These are phyloP conservation scores for Chalciporus sphaerocephalus DNA, from an alignment of 768 basidiomycete genomes.

Conservation along the genomic window DNA sequence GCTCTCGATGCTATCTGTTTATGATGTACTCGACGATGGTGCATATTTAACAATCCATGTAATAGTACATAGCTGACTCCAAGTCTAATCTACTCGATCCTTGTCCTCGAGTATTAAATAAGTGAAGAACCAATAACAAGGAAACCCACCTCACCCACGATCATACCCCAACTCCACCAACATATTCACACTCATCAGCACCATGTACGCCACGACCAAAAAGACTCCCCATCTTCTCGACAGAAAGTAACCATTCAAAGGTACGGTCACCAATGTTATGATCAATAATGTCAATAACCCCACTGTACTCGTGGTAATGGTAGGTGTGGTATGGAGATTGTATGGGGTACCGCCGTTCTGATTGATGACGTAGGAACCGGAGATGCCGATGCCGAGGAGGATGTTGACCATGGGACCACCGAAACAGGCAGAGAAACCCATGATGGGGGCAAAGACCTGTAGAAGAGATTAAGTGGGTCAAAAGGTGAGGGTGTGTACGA, in stretches of 20 bases:
- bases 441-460: conserved; percentile 81
- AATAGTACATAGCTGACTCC: too few relatives aligned
- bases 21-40: too few relatives aligned
- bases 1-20: too few relatives aligned
- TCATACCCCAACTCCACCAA: conserved; percentile 58
- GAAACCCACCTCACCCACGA: neutral
- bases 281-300: conserved; percentile 77
- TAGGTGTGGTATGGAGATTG: conserved; percentile 72
- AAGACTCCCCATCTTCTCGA: conserved; percentile 79
- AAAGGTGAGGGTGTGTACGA: neutral
- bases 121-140: too few relatives aligned
- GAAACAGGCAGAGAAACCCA: conserved; percentile 95
- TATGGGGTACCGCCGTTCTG: conserved; percentile 55
- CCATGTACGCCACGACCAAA: conserved; percentile 67
- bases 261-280: conserved; percentile 78
- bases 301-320: conserved; percentile 76
- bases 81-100: too few relatives aligned
- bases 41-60: too few relatives aligned
- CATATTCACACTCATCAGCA: conserved; percentile 76
- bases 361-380: conserved; percentile 80
- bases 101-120: too few relatives aligned
- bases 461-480: neutral
- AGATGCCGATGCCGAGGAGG: conserved; percentile 85
- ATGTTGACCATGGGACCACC: conserved; percentile 93
- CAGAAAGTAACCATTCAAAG: conserved; percentile 77